phyloP scores from a whole-genome alignment of 805 yeast genomes.

The Hemisphaericaspora nanyangensis region DNA sequence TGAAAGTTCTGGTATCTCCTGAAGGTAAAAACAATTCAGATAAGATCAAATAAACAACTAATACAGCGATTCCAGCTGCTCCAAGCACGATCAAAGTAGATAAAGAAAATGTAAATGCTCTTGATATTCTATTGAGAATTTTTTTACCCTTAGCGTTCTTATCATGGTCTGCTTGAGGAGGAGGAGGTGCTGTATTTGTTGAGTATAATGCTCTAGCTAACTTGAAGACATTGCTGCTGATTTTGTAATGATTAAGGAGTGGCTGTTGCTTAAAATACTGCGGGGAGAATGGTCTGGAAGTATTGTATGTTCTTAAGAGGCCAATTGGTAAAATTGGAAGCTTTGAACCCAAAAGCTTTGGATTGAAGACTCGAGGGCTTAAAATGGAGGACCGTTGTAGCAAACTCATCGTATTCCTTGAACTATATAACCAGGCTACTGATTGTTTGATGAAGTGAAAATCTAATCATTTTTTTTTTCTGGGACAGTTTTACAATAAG shows the following conservation, averaged over 20 bases:
- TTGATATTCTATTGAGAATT: constrained; percentile 44
- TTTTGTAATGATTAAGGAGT: no score
- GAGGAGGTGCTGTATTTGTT: constrained; percentile 24
- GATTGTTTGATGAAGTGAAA: no score
- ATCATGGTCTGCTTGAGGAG: constrained; percentile 32
- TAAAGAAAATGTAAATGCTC: constrained; percentile 58
- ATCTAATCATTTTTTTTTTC: no score
- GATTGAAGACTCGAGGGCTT: neutral
- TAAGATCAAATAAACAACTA: constrained; percentile 69
- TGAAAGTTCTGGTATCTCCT: constrained; percentile 87
- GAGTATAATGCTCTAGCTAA: constrained; percentile 4
- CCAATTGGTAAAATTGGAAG: neutral
- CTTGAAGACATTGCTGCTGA: neutral
- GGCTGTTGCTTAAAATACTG: no score
- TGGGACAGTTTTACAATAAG: no score
- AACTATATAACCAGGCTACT: no score
- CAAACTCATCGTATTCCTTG: neutral
- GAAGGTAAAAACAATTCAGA: constrained; percentile 82
- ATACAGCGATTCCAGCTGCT: constrained; percentile 64
- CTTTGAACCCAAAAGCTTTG: neutral
- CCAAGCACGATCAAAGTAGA: constrained; percentile 63
- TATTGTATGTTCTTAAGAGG: neutral
- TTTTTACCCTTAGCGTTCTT: constrained; percentile 38
- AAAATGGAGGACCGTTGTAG: neutral
- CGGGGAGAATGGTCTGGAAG: neutral